Evolutionary conservation across 345 rosid species (phyloP), one percentile per base, ranked within the genome.

Genomic region (Geranium brycei): DNA sequence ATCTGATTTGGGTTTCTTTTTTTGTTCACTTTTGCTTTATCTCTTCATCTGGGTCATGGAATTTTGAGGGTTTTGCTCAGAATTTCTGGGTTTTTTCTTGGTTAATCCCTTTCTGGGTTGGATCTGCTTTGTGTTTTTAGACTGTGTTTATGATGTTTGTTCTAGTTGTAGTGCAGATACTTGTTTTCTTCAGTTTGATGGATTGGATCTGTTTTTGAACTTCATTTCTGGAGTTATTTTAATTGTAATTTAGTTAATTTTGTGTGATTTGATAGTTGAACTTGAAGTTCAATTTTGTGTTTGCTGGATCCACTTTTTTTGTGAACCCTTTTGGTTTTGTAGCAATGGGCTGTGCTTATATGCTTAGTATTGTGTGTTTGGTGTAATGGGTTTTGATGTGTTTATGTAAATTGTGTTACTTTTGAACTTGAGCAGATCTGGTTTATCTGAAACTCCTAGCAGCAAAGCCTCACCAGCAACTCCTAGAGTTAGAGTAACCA

Each of bases 401-500:
- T 19, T 67, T 3, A 56, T 59, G 15, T 61, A 58, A 23, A 18
- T 67, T 51, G 40, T 61, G 41, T 38, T 58, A 17, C 31, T 38
- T 66, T 59, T 72, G 63, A 64, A 73, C 64, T 66, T 68, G 71
- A 61, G 62, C 87, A 93, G 99, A 85, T 78, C 91, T 68, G 74
- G 82, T 66, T 66, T 83, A 59, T 78, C 83, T 19, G 97, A 93
- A 74, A 81, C 97, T 75, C 83, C 89, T 56, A 76, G 64, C 61
- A 76, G 69, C 61, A 90, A 86, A 75, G 68, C 81, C 63, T 75
- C 95, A 47, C 84, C 87, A 3, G 88, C 88, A 35, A 82, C 91
- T 70, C 87, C 97, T 4, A 82, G 81, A 78, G 77, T 79, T 19
- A 77, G 89, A 68, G 47, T 78, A 64, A 81, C 77, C 35, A 78